These are phyloP conservation scores for Gossypium laxum DNA, from an alignment of 441 rosid genomes.

Conservation along the genomic window DNA sequence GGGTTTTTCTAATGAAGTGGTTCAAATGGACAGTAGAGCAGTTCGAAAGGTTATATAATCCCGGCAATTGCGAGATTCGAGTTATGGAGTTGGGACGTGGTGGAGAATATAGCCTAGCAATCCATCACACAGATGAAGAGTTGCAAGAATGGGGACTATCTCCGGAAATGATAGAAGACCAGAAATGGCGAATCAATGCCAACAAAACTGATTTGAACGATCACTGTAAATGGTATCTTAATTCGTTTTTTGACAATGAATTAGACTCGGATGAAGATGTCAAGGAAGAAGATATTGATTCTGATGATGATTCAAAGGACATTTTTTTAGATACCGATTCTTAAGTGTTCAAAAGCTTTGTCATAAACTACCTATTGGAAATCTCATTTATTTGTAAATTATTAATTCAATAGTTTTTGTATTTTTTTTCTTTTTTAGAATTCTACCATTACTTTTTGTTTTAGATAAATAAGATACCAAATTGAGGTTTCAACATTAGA, in stretches of 20 bases:
- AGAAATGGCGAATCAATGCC: conserved; percentile 57
- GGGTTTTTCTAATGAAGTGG: conserved; percentile 96
- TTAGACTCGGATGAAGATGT: conserved; percentile 27
- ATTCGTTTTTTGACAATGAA: conserved; percentile 48
- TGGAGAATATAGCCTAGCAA: conserved; percentile 78
- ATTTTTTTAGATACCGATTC: conserved; percentile 3
- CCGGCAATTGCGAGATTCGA: conserved; percentile 60
- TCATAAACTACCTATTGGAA: background rate
- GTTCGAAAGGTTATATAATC: conserved; percentile 64
- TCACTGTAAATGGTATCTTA: conserved; percentile 53
- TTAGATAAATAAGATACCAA: background rate
- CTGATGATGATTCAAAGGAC: background rate
- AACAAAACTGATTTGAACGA: conserved; percentile 57
- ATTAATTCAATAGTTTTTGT: background rate
- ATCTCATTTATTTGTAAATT: conserved; percentile 1
- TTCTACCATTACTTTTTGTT: background rate
- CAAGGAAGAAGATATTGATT: conserved; percentile 4
- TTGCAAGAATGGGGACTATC: conserved; percentile 71
- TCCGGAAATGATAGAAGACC: conserved; percentile 75
- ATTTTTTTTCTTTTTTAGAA: background rate
- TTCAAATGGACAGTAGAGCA: conserved; percentile 92
- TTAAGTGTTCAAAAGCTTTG: background rate
- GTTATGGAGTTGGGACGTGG: conserved; percentile 75
- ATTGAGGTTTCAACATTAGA: background rate
- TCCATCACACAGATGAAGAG: conserved; percentile 78